A percentile compares a stretch with the other conserved stretches of the same genome.
These are phyloP conservation scores for Eutrema heterophyllum DNA, from an alignment of 345 rosid genomes.

Conservation along the genomic window DNA sequence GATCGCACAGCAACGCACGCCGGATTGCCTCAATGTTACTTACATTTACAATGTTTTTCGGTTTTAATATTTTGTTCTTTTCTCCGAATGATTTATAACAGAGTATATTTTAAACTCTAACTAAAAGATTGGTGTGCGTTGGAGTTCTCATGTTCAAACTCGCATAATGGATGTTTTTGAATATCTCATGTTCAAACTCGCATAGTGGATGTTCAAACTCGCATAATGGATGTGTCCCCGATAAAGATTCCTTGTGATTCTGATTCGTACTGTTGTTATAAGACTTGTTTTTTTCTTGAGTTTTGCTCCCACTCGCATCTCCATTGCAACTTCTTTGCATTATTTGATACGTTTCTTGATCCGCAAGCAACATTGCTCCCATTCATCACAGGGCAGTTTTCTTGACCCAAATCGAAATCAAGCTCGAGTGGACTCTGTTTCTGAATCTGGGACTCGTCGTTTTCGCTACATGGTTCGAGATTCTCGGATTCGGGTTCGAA, in stretches of 20 bases:
- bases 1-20: neutral
- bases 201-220: too few relatives aligned
- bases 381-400: neutral
- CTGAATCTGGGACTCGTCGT: neutral
- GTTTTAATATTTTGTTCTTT: too few relatives aligned
- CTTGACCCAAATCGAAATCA: neutral
- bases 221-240: too few relatives aligned
- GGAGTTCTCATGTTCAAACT: too few relatives aligned
- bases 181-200: too few relatives aligned
- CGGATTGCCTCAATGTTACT: neutral
- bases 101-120: too few relatives aligned
- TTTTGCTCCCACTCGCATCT: conserved; percentile 35
- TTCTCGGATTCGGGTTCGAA: conserved; percentile 8
- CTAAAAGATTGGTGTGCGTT: too few relatives aligned
- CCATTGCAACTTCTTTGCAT: conserved; percentile 37
- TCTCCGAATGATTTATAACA: too few relatives aligned
- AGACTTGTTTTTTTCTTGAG: neutral
- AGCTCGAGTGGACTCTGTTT: neutral
- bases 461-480: neutral
- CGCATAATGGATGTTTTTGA: too few relatives aligned
- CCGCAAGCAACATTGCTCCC: neutral
- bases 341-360: conserved; percentile 26
- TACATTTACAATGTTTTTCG: too few relatives aligned
- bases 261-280: too few relatives aligned
- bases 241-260: too few relatives aligned